These are phyloP conservation scores for Chalciporus pseudorubinellus DNA, from an alignment of 768 basidiomycete species.

Conservation along the genomic window DNA sequence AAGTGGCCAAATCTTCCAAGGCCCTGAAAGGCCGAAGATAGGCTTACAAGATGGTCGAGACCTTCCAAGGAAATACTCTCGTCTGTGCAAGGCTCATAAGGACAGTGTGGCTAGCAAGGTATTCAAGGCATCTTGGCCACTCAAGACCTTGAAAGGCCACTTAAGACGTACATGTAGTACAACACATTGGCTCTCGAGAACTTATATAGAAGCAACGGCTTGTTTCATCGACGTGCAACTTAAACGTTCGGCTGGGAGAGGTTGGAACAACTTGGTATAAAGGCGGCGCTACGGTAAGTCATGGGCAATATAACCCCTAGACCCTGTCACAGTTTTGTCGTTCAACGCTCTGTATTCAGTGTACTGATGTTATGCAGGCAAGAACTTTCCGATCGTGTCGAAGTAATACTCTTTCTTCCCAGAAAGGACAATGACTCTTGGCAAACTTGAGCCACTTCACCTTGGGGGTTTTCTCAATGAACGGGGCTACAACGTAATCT, in stretches of 20 bases:
- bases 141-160: not conserved
- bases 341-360: too few relatives aligned
- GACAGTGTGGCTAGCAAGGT: not conserved
- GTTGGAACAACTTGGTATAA: too few relatives aligned
- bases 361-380: not conserved
- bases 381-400: slow-evolving; percentile 9
- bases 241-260: too few relatives aligned
- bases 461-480: slow-evolving; percentile 30
- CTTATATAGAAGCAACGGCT: not conserved
- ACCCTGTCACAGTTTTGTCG: too few relatives aligned
- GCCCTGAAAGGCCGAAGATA: not conserved
- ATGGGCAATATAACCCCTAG: too few relatives aligned
- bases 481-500: slow-evolving; percentile 33
- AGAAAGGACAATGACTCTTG: slow-evolving; percentile 12
- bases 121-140: not conserved
- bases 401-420: slow-evolving; percentile 14
- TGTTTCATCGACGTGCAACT: too few relatives aligned
- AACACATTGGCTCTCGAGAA: not conserved
- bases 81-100: not conserved
- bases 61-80: not conserved
- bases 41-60: not conserved
- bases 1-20: not conserved
- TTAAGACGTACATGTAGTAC: not conserved
- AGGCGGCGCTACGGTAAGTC: too few relatives aligned
- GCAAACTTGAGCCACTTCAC: slow-evolving; percentile 36